Percentiles rank a stretch among this genome's conserved stretches.
phyloP scores from a whole-genome alignment of 177 flowering plant species.

The Vitis hybrid region DNA sequence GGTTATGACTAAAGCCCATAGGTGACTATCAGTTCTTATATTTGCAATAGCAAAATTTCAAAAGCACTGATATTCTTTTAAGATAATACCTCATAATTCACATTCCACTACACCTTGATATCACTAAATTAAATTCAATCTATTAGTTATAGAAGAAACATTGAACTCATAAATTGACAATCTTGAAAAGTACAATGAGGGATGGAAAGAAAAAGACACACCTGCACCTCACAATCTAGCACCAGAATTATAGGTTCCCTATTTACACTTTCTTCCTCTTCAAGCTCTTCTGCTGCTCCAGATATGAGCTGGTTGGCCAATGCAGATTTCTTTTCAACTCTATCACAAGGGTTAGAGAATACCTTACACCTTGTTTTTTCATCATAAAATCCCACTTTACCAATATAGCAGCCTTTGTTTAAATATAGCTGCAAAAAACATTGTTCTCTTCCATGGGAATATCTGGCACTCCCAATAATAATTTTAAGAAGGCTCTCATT shows the following conservation, averaged over 20 bases:
- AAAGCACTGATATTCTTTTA: not conserved
- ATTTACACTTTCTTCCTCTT: conserved; percentile 23
- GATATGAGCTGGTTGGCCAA: too few relatives aligned
- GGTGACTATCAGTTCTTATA: not conserved
- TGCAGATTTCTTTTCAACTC: too few relatives aligned
- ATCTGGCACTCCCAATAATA: conserved; percentile 5
- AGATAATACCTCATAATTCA: not conserved
- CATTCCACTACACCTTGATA: not conserved
- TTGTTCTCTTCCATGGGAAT: too few relatives aligned
- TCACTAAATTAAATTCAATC: not conserved
- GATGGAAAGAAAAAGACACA: conserved; percentile 18
- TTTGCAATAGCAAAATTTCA: not conserved
- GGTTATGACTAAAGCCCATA: too few relatives aligned
- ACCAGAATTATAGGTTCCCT: conserved; percentile 77
- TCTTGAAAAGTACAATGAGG: not conserved
- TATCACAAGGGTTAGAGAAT: too few relatives aligned
- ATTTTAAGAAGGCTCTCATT: conserved; percentile 52
- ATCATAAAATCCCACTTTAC: too few relatives aligned
- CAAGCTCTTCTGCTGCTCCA: conserved; percentile 37
- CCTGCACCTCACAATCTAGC: conserved; percentile 84
- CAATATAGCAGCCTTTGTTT: too few relatives aligned
- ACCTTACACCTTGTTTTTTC: too few relatives aligned
- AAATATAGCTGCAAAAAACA: too few relatives aligned
- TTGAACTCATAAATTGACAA: not conserved
- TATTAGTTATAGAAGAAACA: not conserved